A percentile compares a stretch with the other conserved stretches of the same genome.
Conservation (phyloP, 2,329 filamentous ascomycete genomes). For the Sporothrix sp. region DNA sequence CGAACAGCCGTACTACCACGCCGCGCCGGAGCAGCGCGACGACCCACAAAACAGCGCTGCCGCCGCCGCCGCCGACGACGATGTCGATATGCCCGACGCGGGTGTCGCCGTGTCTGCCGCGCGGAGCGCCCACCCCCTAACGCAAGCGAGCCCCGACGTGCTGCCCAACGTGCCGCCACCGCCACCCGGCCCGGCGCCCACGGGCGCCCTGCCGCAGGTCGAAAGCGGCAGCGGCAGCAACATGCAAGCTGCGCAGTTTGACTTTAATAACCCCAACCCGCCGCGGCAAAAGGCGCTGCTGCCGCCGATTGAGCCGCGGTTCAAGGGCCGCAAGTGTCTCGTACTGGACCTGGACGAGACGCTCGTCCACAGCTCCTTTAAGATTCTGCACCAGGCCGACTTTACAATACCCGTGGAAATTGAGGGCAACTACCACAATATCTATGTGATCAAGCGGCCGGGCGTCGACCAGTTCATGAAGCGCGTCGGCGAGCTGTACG, state of each 20-base stretch:
- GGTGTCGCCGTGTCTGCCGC: conserved; percentile 34
- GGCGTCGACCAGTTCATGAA: conserved; percentile 99
- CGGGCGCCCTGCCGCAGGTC: conserved; percentile 15
- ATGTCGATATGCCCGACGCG: conserved; percentile 59
- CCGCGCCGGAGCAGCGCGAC: background rate
- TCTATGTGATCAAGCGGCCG: conserved; percentile 98
- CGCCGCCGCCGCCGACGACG: conserved; percentile 38
- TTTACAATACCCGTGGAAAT: conserved; percentile 99
- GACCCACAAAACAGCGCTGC: conserved; percentile 17
- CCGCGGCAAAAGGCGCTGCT: conserved; percentile 59
- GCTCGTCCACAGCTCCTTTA: conserved; percentile 96
- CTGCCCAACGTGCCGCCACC: conserved; percentile 37
- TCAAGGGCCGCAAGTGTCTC: conserved; percentile 83
- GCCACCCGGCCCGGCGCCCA: conserved; percentile 35
- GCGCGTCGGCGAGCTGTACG: conserved; percentile 90
- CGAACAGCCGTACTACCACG: no score
- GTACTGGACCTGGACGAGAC: conserved; percentile 96
- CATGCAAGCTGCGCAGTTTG: conserved; percentile 24
- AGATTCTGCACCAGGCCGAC: conserved; percentile 96
- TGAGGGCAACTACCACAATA: conserved; percentile 97
- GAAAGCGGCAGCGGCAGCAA: conserved; percentile 23
- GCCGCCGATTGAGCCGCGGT: conserved; percentile 68
- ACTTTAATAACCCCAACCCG: no score
- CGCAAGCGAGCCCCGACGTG: conserved; percentile 27
- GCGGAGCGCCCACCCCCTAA: conserved; percentile 32